Evolutionary conservation across 306 rosid species (phyloP), one percentile per base, ranked within the genome.

Genomic region (Boehmeria nivea): DNA sequence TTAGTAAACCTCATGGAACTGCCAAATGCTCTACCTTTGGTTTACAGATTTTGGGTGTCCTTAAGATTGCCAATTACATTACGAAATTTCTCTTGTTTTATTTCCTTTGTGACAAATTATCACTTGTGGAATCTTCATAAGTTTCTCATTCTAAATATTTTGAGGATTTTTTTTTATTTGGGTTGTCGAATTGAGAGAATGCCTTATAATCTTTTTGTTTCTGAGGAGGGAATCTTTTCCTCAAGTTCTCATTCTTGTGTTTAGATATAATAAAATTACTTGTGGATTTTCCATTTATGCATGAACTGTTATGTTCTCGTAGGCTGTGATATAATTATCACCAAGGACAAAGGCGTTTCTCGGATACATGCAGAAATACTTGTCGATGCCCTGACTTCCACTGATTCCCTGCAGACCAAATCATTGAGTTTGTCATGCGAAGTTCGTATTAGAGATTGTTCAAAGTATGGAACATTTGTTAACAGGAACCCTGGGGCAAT

Each of bases 281-380:
- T n/a, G n/a, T n/a, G n/a, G n/a, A n/a, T n/a, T n/a, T n/a, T n/a
- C n/a, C n/a, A n/a, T n/a, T n/a, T n/a, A n/a, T n/a, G n/a, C n/a
- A n/a, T n/a, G n/a, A n/a, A n/a, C n/a, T n/a, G n/a, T 16, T 43
- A 1, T 43, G 16, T 16, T 17, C 16, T 15, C 17, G 7, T 80
- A 90, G 97, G 90, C 51, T 90, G 97, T 53, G 97, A 86, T 72
- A 74, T 90, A 36, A 78, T 75, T 49, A 65, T 90, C 72, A 71
- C 81, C 14, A 86, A 79, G 65, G 95, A 86, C 75, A 90, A 86
- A 80, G 95, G 97, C 56, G 95, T 83, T 63, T 90, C 97, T 42
- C 86, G 97, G 68, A 75, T 90, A 60, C 97, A 90, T 56, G 90
- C 97, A 25, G 97, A 90, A 74, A 78, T 90, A 59, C 45, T 80